Percentiles rank a stretch among this genome's conserved stretches.
These are phyloP conservation scores for Solanum pinnatisectum DNA, from an alignment of 257 asterid species.

Conservation along the genomic window DNA sequence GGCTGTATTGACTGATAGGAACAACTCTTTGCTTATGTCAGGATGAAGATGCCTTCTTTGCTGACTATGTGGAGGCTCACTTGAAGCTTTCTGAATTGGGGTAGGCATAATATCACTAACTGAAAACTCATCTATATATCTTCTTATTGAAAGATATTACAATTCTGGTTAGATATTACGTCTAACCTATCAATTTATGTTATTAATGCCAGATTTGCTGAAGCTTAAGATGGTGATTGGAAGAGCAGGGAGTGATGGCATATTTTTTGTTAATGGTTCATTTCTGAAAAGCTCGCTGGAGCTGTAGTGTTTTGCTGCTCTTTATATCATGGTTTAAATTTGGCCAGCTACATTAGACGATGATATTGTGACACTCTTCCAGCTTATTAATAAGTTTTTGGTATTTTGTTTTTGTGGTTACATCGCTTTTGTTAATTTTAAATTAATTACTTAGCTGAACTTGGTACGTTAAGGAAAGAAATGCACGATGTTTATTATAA, in stretches of 20 bases:
- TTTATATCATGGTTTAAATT: background rate
- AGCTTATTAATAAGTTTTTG: background rate
- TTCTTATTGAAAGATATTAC: background rate
- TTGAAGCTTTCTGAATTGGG: conserved; percentile 75
- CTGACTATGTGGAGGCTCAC: conserved; percentile 71
- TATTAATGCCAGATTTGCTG: conserved; percentile 46
- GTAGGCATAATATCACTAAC: conserved; percentile 17
- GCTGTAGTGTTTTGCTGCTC: background rate
- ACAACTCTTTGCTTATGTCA: background rate
- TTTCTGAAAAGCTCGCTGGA: background rate
- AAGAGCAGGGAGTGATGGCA: background rate
- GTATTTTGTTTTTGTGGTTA: background rate
- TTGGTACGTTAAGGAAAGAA: background rate
- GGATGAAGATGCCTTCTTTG: conserved; percentile 88
- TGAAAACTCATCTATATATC: background rate
- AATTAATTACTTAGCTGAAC: background rate
- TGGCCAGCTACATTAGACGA: background rate
- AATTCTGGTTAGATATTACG: background rate
- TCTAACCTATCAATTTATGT: background rate
- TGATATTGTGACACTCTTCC: background rate
- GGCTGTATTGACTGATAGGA: background rate
- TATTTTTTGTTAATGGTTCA: background rate
- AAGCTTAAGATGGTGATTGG: conserved; percentile 23
- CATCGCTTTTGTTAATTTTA: background rate
- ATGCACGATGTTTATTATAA: background rate